These are phyloP conservation scores for Colletotrichum lindemuthianum DNA, from an alignment of 2,329 filamentous ascomycete species.

Conservation along the genomic window DNA sequence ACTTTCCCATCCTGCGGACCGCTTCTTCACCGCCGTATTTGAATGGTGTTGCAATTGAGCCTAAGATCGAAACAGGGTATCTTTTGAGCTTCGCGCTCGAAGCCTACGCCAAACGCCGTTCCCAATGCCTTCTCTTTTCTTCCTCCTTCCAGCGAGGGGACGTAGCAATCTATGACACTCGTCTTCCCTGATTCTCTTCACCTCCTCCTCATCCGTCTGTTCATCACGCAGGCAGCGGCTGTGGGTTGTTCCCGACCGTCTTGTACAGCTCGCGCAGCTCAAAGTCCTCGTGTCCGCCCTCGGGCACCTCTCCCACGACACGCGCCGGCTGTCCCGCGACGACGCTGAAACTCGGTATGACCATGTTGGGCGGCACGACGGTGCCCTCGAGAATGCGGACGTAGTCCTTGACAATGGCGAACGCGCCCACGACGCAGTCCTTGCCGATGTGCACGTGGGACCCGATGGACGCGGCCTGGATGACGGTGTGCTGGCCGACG, in stretches of 20 bases:
- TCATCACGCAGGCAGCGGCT: conserved; percentile 37
- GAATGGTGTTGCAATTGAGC: neutral
- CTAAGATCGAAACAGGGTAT: conserved; percentile 17
- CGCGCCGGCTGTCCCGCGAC: conserved; percentile 86
- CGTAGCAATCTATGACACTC: too few species aligned
- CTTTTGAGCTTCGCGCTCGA: conserved; percentile 8
- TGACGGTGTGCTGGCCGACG: conserved; percentile 77
- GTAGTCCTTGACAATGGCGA: conserved; percentile 93
- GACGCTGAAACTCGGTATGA: conserved; percentile 90
- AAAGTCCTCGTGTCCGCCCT: conserved; percentile 73
- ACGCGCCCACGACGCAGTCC: conserved; percentile 81
- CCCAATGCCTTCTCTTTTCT: neutral
- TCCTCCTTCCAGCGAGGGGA: too few species aligned
- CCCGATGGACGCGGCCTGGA: conserved; percentile 86
- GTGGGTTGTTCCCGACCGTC: conserved; percentile 68
- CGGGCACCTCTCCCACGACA: conserved; percentile 83
- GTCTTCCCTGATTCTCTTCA: neutral
- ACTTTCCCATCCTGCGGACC: too few species aligned
- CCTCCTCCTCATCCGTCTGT: too few species aligned
- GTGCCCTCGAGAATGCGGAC: conserved; percentile 87
- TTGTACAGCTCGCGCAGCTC: conserved; percentile 73
- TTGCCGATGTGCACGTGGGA: conserved; percentile 88
- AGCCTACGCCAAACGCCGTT: conserved; percentile 21
- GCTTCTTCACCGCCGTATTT: too few species aligned
- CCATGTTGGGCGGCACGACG: conserved; percentile 87